Percentiles rank a stretch among this genome's conserved stretches.
Conservation (phyloP, 139 green algal species). For the Edaphochlamys debaryana region DNA sequence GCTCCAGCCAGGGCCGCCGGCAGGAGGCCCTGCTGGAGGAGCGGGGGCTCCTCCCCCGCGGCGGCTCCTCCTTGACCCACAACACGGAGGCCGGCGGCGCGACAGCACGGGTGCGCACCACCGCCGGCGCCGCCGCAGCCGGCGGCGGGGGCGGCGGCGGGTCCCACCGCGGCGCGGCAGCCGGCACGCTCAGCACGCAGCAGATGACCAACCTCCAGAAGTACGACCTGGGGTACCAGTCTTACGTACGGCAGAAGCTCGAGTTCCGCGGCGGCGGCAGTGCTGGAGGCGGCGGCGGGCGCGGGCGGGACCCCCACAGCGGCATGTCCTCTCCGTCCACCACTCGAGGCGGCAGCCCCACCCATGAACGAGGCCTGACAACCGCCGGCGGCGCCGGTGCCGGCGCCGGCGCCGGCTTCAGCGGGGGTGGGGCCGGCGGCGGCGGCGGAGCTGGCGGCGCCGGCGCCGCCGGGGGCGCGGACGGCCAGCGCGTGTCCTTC, state of each 20-base stretch:
- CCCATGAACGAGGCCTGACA: too few species aligned
- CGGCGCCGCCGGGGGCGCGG: too few species aligned
- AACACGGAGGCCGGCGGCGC: too few species aligned
- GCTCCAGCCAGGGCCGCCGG: not conserved
- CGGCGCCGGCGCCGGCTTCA: too few species aligned
- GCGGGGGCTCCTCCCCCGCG: not conserved
- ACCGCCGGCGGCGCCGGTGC: not conserved
- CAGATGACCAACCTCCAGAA: slow-evolving; percentile 45
- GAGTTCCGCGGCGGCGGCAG: not conserved
- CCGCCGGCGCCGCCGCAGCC: not conserved
- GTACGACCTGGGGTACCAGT: slow-evolving; percentile 45
- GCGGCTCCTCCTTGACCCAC: slow-evolving; percentile 1
- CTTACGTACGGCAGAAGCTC: slow-evolving; percentile 33
- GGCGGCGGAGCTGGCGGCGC: not conserved
- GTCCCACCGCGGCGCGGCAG: not conserved
- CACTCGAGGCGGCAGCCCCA: too few species aligned
- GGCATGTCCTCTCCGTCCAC: not conserved
- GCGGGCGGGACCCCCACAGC: not conserved
- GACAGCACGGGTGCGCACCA: too few species aligned
- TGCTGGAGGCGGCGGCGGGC: not conserved
- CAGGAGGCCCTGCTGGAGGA: not conserved
- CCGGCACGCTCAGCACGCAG: not conserved
- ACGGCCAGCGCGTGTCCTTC: not conserved
- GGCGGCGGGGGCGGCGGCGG: not conserved
- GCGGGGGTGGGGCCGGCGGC: too few species aligned